Conservation (phyloP, 2,329 filamentous ascomycete species). For the Talaromyces sp. region DNA sequence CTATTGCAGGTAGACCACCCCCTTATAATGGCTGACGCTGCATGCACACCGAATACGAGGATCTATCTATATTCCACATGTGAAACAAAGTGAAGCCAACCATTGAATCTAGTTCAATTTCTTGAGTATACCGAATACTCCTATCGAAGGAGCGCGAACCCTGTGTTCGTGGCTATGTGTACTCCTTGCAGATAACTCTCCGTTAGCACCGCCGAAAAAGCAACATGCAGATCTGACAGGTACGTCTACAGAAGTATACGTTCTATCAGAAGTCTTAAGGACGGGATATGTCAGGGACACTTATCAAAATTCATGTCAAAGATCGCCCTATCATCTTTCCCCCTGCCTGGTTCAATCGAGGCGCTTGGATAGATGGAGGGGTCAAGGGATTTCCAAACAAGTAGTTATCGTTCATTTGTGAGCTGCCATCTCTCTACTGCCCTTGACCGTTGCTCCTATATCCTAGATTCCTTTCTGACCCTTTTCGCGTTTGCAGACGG, state of each 20-base stretch:
- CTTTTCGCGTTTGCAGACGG: not conserved
- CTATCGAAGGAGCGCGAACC: not conserved
- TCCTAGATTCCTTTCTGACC: not conserved
- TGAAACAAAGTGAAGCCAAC: not conserved
- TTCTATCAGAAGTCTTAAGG: not conserved
- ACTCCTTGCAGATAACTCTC: not conserved
- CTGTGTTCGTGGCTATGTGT: not conserved
- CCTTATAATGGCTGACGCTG: not conserved
- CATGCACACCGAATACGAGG: not conserved
- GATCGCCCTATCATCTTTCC: not conserved
- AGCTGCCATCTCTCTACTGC: not conserved
- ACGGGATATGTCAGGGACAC: not conserved
- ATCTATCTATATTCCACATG: not conserved
- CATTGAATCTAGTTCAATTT: not conserved
- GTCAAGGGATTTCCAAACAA: not conserved
- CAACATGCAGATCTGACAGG: constrained; percentile 1
- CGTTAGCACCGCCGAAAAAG: not conserved
- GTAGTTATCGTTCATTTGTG: not conserved
- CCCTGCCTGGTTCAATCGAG: not conserved
- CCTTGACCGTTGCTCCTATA: not conserved
- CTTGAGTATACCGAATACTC: not conserved
- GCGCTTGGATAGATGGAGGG: not conserved
- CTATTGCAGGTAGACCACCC: not conserved
- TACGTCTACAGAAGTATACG: not conserved
- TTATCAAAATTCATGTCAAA: not conserved